Evolutionary conservation across 2,329 filamentous ascomycete genomes (phyloP).

Genomic region (Colletotrichum endophyticum): DNA sequence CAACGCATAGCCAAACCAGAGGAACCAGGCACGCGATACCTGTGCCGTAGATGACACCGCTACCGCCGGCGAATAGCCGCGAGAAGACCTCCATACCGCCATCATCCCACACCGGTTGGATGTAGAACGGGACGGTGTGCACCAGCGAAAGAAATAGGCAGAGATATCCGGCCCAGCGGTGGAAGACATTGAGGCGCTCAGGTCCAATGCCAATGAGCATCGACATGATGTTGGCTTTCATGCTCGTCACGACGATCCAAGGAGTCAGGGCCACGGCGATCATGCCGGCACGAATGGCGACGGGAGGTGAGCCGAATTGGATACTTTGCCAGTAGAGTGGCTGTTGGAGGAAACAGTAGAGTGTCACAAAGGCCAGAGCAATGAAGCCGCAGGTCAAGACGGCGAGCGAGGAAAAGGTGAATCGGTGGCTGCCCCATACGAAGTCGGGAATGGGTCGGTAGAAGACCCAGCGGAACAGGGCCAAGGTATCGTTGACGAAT

Average conservation of each 20-base stretch:
- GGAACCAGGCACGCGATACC: constrained; percentile 84
- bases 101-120: constrained; percentile 86
- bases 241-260: constrained; percentile 89
- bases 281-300: constrained; percentile 90
- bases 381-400: constrained; percentile 72
- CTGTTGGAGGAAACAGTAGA: constrained; percentile 87
- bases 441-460: constrained; percentile 85
- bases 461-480: constrained; percentile 86
- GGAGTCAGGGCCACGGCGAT: constrained; percentile 89
- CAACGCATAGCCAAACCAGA: constrained; percentile 81
- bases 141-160: constrained; percentile 83
- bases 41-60: constrained; percentile 81
- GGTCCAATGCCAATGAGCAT: constrained; percentile 89
- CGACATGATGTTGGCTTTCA: constrained; percentile 88
- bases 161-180: constrained; percentile 89
- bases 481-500: constrained; percentile 77
- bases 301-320: constrained; percentile 81
- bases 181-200: constrained; percentile 89
- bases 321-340: constrained; percentile 92
- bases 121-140: constrained; percentile 87
- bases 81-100: constrained; percentile 74
- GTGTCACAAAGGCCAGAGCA: constrained; percentile 72
- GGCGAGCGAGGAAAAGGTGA: constrained; percentile 82
- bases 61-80: constrained; percentile 68
- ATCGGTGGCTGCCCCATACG: constrained; percentile 67